Evolutionary conservation across 352 stramenopile species (phyloP), one percentile per base, ranked within the genome.

Genomic region (Phytopythium oedochilum): DNA sequence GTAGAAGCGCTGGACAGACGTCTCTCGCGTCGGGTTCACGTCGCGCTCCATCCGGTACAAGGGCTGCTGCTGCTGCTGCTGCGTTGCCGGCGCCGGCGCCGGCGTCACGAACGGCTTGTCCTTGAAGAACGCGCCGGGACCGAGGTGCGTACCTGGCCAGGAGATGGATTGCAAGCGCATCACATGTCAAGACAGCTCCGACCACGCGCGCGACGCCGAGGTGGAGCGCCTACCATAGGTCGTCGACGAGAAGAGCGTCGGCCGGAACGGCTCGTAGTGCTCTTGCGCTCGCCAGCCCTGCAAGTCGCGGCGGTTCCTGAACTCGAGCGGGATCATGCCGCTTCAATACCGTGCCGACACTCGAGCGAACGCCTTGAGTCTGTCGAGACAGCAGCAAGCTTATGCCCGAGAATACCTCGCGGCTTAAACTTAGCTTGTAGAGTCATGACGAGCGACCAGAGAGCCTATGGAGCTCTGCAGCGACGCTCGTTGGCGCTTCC

Each of bases 211-310:
- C 5, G 40, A 26, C 1, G 15, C 18, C 17, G 17, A 39, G 14
- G 15, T 7, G 2, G 14, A 35, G 11, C 25, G 38, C n/a, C 12
- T 15, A 55, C 25, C n/a, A 47, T 28, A 8, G 47, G 26, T 6
- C 9, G 29, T 17, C 25, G 23, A 46, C n/a, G 57, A 66, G 46
- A 88, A 84, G 34, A 70, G 53, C 4, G 77, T 88, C 5, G 39
- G 45, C 20, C 77, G 75, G 43, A 86, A 88, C 17, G 74, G 51
- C 17, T 63, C 40, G 55, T 86, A 88, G 20, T 77, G 73, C 31
- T 63, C 25, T 43, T 86, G 77, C 15, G 65, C 70, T 71, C 64
- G 20, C 50, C 52, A 10, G 77, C 68, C 23, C 50, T 54, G 40
- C 52, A 66, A 54, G 1, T 79, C 73, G 31, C 55, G 57, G 38